Conservation (phyloP, 192 early-diverging fungal species). For the Umbelopsis vinacea region DNA sequence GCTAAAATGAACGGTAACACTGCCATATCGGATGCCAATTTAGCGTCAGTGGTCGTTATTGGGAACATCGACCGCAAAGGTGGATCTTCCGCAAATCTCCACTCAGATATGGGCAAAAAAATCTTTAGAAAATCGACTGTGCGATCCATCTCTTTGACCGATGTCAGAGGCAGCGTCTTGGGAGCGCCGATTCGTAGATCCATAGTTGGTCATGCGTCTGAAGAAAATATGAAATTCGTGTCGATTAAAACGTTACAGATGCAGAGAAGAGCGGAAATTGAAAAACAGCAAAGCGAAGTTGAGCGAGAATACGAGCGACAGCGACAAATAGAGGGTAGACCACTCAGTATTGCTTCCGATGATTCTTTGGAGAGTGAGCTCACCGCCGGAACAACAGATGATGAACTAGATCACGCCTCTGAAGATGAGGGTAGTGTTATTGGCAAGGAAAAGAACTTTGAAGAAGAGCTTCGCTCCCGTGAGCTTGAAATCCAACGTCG, state of each 20-base stretch:
- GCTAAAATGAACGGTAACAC: slow-evolving; percentile 33
- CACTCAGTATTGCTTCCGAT: slow-evolving; percentile 24
- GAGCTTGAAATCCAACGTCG: slow-evolving; percentile 31
- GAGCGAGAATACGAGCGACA: slow-evolving; percentile 1
- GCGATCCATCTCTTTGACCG: slow-evolving; percentile 2
- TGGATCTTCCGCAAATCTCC: neutral
- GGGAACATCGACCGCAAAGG: slow-evolving; percentile 27
- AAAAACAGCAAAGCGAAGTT: slow-evolving; percentile 8
- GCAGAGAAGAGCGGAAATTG: slow-evolving; percentile 8
- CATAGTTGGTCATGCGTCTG: neutral
- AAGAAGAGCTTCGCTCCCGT: slow-evolving; percentile 11
- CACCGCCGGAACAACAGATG: slow-evolving; percentile 35
- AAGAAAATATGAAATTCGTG: slow-evolving; percentile 12
- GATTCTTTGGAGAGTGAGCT: slow-evolving; percentile 39
- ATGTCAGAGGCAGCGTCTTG: neutral
- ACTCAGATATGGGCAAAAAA: neutral
- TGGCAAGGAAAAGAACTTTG: slow-evolving; percentile 1
- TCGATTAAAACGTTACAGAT: slow-evolving; percentile 18
- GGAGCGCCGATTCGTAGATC: neutral
- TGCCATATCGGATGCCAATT: slow-evolving; percentile 30
- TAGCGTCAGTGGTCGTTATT: slow-evolving; percentile 41
- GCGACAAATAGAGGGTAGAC: neutral
- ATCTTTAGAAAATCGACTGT: neutral
- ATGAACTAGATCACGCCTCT: slow-evolving; percentile 21
- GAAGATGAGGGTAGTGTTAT: slow-evolving; percentile 14